Evolutionary conservation across 495 filamentous ascomycete species (phyloP).

Genomic region (Neurospora sp.): DNA sequence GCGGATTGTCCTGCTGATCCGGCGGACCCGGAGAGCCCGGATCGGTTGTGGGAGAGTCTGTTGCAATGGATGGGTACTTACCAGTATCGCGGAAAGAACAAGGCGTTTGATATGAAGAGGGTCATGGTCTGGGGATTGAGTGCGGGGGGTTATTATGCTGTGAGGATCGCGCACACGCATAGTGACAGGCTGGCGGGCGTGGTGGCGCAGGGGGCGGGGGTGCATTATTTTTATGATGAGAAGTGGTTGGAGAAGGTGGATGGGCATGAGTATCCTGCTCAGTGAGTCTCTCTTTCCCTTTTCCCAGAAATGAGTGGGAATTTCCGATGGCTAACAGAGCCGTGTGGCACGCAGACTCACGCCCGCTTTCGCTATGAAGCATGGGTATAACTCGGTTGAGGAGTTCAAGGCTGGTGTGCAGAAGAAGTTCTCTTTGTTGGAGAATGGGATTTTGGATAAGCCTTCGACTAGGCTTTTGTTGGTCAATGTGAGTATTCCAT

Average conservation of each 20-base stretch:
- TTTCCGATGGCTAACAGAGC: not conserved
- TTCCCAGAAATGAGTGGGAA: not conserved
- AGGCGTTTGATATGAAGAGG: conserved; percentile 48
- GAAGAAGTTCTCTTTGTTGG: conserved; percentile 63
- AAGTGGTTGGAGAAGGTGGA: conserved; percentile 59
- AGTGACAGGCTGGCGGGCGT: conserved; percentile 43
- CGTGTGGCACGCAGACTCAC: conserved; percentile 34
- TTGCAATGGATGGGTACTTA: conserved; percentile 50
- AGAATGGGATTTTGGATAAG: conserved; percentile 56
- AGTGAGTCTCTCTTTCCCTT: conserved; percentile 29
- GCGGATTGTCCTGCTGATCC: conserved; percentile 64
- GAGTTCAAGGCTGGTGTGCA: conserved; percentile 50
- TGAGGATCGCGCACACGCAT: conserved; percentile 65
- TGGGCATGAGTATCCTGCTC: conserved; percentile 71
- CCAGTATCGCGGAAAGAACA: not conserved
- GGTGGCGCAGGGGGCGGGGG: conserved; percentile 64
- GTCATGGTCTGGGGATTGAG: conserved; percentile 66
- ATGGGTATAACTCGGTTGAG: conserved; percentile 51
- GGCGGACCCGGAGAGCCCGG: conserved; percentile 34
- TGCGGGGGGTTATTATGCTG: conserved; percentile 68
- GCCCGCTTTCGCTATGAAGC: conserved; percentile 58
- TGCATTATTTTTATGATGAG: conserved; percentile 53
- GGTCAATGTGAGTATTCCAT: conserved; percentile 46
- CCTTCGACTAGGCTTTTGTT: conserved; percentile 54
- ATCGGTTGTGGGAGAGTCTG: conserved; percentile 54